Base-by-base conservation (phyloP, 2,329 filamentous ascomycete genomes). In the Fusarium lyarnte region DNA sequence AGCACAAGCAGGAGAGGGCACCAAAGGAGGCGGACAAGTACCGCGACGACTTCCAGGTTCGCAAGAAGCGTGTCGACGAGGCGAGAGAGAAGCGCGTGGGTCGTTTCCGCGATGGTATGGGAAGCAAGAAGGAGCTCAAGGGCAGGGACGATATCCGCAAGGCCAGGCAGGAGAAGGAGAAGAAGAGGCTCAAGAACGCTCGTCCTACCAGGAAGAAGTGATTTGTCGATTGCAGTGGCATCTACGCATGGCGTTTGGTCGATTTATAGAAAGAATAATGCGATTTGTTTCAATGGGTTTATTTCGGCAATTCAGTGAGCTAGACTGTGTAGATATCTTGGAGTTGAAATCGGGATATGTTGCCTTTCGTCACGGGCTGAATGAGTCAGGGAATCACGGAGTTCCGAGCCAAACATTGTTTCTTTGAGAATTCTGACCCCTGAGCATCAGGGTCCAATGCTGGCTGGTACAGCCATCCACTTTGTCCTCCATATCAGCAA, bases 21-120 rank as follows among this genome's bases (percentile, higher is more conserved):
- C 96, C 97, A 71, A 98, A 98, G 87, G 90, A 94, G 77, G 94
- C 96, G 12, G 96, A 99, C 85, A 95, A 93, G 84, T 95, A 89
- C 82, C 89, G 96, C 69, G 94, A 95, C 81, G 95, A 99, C 83
- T 99, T 93, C 83, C 87, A 97, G 73, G 90, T 91, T 80, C 91
- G 93, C 84, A 97, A 96, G 91, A 95, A 95, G 91, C 91, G 94
- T 79, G 92, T 96, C 23, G 90, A 91, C 21, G 94, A 94, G 79
- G 95, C 95, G 49, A 93, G 92, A 83, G 93, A 98, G 86, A 94
- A 94, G 85, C 87, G 93, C 25, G 83, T 94, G 35, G 93, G 93
- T 55, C 88, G 89, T 70, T 95, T 92, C 84, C 89, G 86, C 80
- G 92, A 94, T 74, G 91, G 91, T 36, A 88, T 86, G 75, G 92